Evolutionary conservation across 2,329 filamentous ascomycete genomes (phyloP).

Genomic region (Leptoxyphium fumago): DNA sequence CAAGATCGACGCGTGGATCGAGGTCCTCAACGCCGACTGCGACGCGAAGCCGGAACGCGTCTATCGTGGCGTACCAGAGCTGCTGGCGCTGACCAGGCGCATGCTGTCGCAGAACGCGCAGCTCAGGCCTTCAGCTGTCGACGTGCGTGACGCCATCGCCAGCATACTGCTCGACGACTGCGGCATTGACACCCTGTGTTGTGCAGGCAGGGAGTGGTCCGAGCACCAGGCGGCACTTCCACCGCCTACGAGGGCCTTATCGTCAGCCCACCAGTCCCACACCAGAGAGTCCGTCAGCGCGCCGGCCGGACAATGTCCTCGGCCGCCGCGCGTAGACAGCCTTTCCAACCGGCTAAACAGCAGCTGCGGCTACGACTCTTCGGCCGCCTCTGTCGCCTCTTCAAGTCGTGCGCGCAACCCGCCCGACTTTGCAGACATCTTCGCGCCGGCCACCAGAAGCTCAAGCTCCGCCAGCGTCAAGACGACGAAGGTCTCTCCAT

Average conservation of each 20-base stretch:
- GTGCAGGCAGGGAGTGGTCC: slow-evolving; percentile 12
- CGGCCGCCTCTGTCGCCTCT: too few relatives aligned
- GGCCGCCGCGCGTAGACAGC: background rate
- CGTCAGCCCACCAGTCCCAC: background rate
- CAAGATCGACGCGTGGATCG: slow-evolving; percentile 56
- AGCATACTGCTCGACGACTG: slow-evolving; percentile 14
- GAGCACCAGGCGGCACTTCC: background rate
- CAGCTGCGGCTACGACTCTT: background rate
- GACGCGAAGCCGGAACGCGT: slow-evolving; percentile 12
- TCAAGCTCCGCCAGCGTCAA: background rate
- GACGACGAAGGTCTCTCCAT: background rate
- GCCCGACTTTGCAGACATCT: too few relatives aligned
- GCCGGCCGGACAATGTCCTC: too few relatives aligned
- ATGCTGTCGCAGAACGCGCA: slow-evolving; percentile 29
- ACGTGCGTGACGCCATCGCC: slow-evolving; percentile 25
- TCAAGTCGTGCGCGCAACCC: too few relatives aligned
- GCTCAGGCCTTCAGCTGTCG: slow-evolving; percentile 25
- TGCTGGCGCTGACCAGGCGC: slow-evolving; percentile 25
- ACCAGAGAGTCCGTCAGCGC: too few relatives aligned
- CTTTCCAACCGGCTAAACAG: background rate
- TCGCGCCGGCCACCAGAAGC: too few relatives aligned
- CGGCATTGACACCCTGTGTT: slow-evolving; percentile 17
- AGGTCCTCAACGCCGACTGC: slow-evolving; percentile 24
- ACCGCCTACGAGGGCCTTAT: background rate
- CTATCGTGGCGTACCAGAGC: slow-evolving; percentile 25